These are phyloP conservation scores for Plasmodium cynomolgi DNA, from an alignment of 169 alveolate genomes.

Conservation along the genomic window DNA sequence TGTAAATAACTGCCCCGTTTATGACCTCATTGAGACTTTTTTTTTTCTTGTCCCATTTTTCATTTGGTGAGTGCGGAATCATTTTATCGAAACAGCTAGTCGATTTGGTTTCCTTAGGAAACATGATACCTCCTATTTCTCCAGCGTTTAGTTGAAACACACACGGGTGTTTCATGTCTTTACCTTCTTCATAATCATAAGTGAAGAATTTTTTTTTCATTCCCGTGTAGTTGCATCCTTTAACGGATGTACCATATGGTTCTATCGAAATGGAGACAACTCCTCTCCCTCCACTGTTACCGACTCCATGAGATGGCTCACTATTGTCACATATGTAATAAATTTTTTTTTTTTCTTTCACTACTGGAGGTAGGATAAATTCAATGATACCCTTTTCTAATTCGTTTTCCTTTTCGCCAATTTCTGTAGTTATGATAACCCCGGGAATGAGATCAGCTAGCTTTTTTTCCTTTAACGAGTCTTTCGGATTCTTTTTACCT, in stretches of 20 bases:
- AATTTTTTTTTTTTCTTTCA: neutral
- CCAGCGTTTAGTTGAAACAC: slow-evolving; percentile 39
- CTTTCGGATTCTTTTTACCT: neutral
- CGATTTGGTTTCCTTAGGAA: slow-evolving; percentile 9
- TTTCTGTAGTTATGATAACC: neutral
- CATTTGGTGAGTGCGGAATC: neutral
- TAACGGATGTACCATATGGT: slow-evolving; percentile 38
- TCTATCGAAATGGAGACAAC: neutral
- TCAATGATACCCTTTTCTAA: slow-evolving; percentile 17
- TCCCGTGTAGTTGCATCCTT: slow-evolving; percentile 35
- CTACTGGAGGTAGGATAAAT: slow-evolving; percentile 38
- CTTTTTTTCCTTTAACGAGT: slow-evolving; percentile 28
- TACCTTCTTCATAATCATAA: neutral
- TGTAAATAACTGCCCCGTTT: slow-evolving; percentile 23
- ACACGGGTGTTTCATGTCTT: slow-evolving; percentile 12
- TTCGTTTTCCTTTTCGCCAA: slow-evolving; percentile 5
- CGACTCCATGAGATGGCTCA: neutral
- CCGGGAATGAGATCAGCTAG: slow-evolving; percentile 25
- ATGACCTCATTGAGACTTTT: slow-evolving; percentile 2
- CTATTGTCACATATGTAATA: slow-evolving; percentile 50
- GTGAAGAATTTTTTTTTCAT: neutral
- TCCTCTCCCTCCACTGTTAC: slow-evolving; percentile 34
- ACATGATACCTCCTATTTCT: slow-evolving; percentile 59
- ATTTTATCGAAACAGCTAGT: slow-evolving; percentile 54
- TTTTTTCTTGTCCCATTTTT: slow-evolving; percentile 27